A percentile compares a stretch with the other conserved stretches of the same genome.
Conservation (phyloP, 2,329 filamentous ascomycete genomes). For the Parastagonospora avenae region DNA sequence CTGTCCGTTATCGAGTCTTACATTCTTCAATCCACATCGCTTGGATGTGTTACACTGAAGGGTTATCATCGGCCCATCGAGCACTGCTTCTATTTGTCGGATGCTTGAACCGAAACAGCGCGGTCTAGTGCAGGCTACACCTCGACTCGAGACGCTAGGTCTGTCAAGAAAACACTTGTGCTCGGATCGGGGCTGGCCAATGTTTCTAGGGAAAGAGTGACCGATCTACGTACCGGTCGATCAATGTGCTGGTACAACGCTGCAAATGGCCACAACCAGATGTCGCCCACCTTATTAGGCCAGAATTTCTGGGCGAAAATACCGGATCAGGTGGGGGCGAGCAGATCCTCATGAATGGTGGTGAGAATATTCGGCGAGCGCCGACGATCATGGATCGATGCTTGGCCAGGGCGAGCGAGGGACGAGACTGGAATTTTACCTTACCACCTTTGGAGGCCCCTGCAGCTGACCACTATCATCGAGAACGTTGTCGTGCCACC, state of each 20-base stretch:
- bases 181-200: too few species aligned
- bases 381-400: background rate
- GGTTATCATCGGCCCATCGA: background rate
- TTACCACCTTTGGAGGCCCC: constrained; percentile 18
- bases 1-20: background rate
- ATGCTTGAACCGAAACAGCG: background rate
- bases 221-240: background rate
- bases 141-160: too few species aligned
- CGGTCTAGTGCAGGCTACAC: background rate
- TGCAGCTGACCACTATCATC: constrained; percentile 24
- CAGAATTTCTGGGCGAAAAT: background rate
- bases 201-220: background rate
- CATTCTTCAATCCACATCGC: background rate
- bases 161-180: too few species aligned
- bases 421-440: constrained; percentile 12
- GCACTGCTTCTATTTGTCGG: background rate
- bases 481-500: constrained; percentile 26
- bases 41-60: background rate
- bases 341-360: constrained; percentile 1
- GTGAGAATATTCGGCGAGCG: constrained; percentile 1
- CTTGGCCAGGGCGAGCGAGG: background rate
- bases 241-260: background rate
- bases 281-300: background rate
- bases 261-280: background rate
- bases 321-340: background rate